Evolutionary conservation across 176 grass and related monocot genomes (phyloP), one percentile per base, ranked within the genome.

Genomic region (Paspalum notatum): DNA sequence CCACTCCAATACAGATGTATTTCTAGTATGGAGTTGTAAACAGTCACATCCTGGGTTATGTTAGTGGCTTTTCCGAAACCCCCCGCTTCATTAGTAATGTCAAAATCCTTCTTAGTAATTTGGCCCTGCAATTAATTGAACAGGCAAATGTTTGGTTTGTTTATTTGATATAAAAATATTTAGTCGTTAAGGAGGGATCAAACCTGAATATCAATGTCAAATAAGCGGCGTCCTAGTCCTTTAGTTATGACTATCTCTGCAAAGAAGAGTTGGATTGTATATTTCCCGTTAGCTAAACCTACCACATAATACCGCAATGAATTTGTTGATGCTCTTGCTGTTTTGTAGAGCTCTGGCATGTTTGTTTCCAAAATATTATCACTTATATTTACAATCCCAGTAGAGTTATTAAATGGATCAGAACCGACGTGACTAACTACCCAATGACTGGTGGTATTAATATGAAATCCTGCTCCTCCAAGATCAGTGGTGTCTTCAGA

Each of bases 1-100:
- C 91, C 91, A 47, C 27, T 75, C 90, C 90, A 92, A 18, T 89
- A 77, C 15, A 92, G 68, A 92, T 92, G 84, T 77, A 93, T 85
- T 41, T 52, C 77, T 40, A 93, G 32, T 8, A 82, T 56, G 0
- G 56, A 59, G 16, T 77, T 69, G 16, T 60, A 38, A 20, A 85
- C 72, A 4, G 27, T 64, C 14, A 45, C 81, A 74, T 81, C 66
- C 9, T 40, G 39, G 13, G 71, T 83, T 48, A 84, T 81, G 49
- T 60, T 90, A 24, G 27, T 88, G 52, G 75, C 0, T 80, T 2
- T 84, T 38, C 60, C 14, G 44, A 25, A 6, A 4, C 75, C 81
- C 16, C 69, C 44, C 20, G 86, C 75, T 80, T 80, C 81, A 61
- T 84, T 59, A 53, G n/a, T 20, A 68, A 88, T 88, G 70, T 88